Base-by-base conservation (phyloP, 371 early-diverging fungal species). In the Mortierella sp. region DNA sequence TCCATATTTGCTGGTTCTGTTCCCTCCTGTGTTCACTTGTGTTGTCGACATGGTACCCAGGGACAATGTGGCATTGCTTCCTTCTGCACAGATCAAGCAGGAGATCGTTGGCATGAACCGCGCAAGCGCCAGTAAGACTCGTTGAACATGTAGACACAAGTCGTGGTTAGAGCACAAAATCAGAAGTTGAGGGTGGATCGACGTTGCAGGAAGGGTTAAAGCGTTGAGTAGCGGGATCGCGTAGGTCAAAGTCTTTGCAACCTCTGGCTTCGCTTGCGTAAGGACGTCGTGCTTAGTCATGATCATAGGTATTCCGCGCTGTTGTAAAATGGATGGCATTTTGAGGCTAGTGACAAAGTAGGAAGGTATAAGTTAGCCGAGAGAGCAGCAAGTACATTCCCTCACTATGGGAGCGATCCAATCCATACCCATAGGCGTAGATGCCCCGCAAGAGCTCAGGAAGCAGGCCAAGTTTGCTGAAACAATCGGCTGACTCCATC, bases 51-150 rank as follows among this genome's bases (percentile, higher is more conserved):
- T 64, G 13, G 76, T 76, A 9, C 76, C 76, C 5, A 68, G 47
- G 0, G 76, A 76, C 14, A 76, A 27, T 0, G 76, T 76, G 1
- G 76, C 69, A 29, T 61, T 76, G 31, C 45, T 64, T n/a, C 76
- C 76, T 17, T 76, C 76, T 29, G 76, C 76, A 41, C 69, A 57
- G 40, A 76, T 68, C 31, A 76, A 37, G 34, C 76, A 76, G 4
- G 76, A 76, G 17, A 76, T 76, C 29, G 76, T 76, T 0, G 76
- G 76, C 76, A 76, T 76, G 58, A 76, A 76, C 25, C 76, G 51
- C 7, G 76, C 76, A 1, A 76, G 43, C 3, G 76, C 76, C 51
- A 76, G 17, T 9, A 76, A 57, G 4, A 76, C 76, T 22, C 76
- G 60, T 19, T 76, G 76, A 3, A 76, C 76, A 44, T 76, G 76